Conservation (phyloP, 2,329 filamentous ascomycete species). For the Ceratocystis diversiconidia region DNA sequence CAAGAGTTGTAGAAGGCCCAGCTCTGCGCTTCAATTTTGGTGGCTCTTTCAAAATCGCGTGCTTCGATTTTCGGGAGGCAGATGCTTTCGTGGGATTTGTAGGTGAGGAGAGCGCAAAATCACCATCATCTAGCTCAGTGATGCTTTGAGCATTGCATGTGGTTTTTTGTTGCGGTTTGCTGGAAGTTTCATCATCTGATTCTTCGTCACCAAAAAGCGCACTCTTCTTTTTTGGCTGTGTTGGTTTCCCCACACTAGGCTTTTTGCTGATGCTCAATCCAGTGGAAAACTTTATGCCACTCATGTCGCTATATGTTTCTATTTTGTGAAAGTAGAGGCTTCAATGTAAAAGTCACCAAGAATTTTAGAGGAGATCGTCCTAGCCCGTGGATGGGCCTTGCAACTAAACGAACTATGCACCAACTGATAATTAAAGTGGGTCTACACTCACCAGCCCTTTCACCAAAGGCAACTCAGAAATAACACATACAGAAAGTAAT, state of each 20-base stretch:
- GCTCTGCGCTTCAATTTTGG: conserved; percentile 24
- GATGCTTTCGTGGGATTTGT: conserved; percentile 16
- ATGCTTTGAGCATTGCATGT: conserved; percentile 36
- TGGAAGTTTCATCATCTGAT: conserved; percentile 36
- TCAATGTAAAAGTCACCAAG: background rate
- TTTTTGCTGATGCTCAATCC: conserved; percentile 51
- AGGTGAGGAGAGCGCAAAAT: conserved; percentile 6
- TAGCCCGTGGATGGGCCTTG: background rate
- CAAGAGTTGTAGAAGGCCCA: conserved; percentile 36
- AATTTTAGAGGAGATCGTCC: background rate
- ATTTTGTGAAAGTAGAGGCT: background rate
- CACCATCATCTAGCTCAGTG: conserved; percentile 39
- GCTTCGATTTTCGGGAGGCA: conserved; percentile 23
- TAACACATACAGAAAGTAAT: background rate
- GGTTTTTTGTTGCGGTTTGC: conserved; percentile 33
- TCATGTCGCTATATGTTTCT: conserved; percentile 26
- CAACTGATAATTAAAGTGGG: background rate
- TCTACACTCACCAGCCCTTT: background rate
- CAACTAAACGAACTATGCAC: background rate
- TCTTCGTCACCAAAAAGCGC: conserved; percentile 46
- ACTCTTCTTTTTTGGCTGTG: conserved; percentile 38
- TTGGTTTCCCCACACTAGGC: conserved; percentile 34
- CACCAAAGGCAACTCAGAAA: background rate
- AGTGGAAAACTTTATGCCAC: conserved; percentile 35
- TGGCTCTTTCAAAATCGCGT: background rate